Base-by-base conservation (phyloP, 148 eudicot genomes). In the Polygonum maritimum region DNA sequence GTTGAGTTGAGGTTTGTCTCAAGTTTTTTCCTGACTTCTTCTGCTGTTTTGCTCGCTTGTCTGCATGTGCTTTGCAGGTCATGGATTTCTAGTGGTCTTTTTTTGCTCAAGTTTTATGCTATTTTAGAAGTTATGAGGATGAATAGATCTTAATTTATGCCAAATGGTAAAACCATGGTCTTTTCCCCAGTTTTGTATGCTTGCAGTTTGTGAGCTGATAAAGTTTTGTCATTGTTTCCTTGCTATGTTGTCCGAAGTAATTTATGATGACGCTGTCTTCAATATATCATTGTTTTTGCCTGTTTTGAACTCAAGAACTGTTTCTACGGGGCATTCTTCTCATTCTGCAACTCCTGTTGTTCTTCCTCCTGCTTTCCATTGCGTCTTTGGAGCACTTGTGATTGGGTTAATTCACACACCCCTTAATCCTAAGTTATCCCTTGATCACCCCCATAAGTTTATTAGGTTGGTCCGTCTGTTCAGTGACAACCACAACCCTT, bases 1-100 rank as follows among this genome's bases (percentile, higher is more conserved):
- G 97, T 75, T 94, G 77, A 81, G 81, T 22, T 48, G 47, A 44
- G 47, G 47, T 44, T 44, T 21, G 49, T 72, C 44, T 72, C 26
- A 45, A 10, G 36, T 2, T 22, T 31, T 19, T 60, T 19, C 67
- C 0, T 10, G 35, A 8, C 67, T 60, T 60, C 67, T 60, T 60
- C 67, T 60, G 67, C 67, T 60, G 47, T 44, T 44, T 44, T 44
- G 47, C 47, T 44, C 11, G 47, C 6, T 44, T 7, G 67, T 18
- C 14, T 48, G 49, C 49, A n/a, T 54, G 3, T 54, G 8, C 58
- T n/a, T 7, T 18, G 58, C 19, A 54, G 19, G 1, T 54, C 21
- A n/a, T 18, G 58, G 8, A 54, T 54, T n/a, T 26, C 0, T 54
- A 5, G 21, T 54, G 7, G 2, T n/a, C 9, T 52, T 52, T 52